These are phyloP conservation scores for Pseudopithomyces maydicus DNA, from an alignment of 2,329 filamentous ascomycete genomes.

Conservation along the genomic window DNA sequence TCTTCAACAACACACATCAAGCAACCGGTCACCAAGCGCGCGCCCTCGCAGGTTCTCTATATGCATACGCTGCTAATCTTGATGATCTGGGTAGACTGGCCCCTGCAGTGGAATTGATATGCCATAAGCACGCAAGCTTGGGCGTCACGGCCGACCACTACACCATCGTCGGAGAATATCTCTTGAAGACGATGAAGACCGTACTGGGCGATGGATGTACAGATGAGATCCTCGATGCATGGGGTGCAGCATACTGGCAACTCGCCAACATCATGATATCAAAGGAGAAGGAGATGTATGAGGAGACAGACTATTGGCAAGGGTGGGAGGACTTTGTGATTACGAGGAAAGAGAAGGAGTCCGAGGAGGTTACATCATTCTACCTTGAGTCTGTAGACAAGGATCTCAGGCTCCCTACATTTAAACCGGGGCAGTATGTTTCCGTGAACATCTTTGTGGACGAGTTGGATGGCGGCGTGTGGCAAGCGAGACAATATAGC, in stretches of 20 bases:
- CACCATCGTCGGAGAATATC: conserved; percentile 69
- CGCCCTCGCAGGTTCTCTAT: conserved; percentile 72
- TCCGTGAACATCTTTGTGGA: conserved; percentile 66
- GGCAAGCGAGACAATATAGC: conserved; percentile 74
- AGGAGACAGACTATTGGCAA: conserved; percentile 65
- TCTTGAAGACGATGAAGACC: conserved; percentile 69
- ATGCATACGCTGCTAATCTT: conserved; percentile 74
- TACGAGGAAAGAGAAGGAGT: conserved; percentile 67
- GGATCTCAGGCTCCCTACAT: conserved; percentile 63
- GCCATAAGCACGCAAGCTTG: conserved; percentile 75
- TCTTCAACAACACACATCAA: conserved; percentile 76
- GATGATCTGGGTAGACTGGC: conserved; percentile 66
- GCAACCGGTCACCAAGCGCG: conserved; percentile 68
- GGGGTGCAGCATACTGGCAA: conserved; percentile 74
- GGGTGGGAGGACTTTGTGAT: conserved; percentile 72
- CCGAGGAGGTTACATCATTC: conserved; percentile 72
- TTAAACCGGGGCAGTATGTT: conserved; percentile 74
- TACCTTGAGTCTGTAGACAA: conserved; percentile 69
- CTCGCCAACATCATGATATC: conserved; percentile 74
- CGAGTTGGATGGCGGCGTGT: conserved; percentile 52
- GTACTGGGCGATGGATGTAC: conserved; percentile 72
- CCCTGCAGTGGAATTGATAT: conserved; percentile 69
- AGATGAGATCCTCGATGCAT: conserved; percentile 67
- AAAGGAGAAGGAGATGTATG: conserved; percentile 68
- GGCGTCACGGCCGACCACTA: conserved; percentile 73